These are phyloP conservation scores for Ceratobasidium theobromae DNA, from an alignment of 1,284 basidiomycete species.

Conservation along the genomic window DNA sequence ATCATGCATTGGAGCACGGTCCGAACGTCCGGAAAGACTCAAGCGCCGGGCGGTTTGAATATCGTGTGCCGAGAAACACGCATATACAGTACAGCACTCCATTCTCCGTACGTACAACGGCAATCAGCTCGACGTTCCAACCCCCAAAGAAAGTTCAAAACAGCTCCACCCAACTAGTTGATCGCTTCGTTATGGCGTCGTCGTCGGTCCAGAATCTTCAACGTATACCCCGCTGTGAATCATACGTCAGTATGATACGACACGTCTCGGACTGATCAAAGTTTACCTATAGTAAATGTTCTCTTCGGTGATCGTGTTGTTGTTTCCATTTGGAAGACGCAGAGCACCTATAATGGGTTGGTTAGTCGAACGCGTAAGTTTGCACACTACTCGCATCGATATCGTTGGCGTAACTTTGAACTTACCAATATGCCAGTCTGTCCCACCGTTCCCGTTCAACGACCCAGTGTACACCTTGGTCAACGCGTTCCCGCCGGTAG, in stretches of 20 bases:
- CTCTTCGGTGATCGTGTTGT: conserved; percentile 28
- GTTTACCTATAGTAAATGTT: conserved; percentile 30
- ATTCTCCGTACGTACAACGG: no score
- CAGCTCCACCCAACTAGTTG: background rate
- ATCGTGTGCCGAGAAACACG: background rate
- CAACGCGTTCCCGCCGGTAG: conserved; percentile 53
- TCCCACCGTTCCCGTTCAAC: conserved; percentile 19
- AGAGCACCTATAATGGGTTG: conserved; percentile 16
- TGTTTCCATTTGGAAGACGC: conserved; percentile 23
- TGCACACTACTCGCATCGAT: no score
- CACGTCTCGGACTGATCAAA: no score
- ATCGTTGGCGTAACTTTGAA: no score
- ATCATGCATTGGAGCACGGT: background rate
- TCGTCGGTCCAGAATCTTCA: conserved; percentile 21
- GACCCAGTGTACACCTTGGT: conserved; percentile 47
- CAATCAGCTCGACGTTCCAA: no score
- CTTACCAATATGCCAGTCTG: conserved; percentile 23
- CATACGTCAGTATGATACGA: no score
- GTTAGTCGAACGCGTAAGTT: no score
- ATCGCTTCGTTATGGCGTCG: conserved; percentile 1
- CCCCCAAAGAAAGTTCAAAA: no score
- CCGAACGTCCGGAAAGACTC: background rate
- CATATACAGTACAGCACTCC: background rate
- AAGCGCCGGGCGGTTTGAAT: conserved; percentile 1
- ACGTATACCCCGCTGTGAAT: conserved; percentile 20